These are phyloP conservation scores for Fonsecaea erecta DNA, from an alignment of 2,329 filamentous ascomycete species.

Conservation along the genomic window DNA sequence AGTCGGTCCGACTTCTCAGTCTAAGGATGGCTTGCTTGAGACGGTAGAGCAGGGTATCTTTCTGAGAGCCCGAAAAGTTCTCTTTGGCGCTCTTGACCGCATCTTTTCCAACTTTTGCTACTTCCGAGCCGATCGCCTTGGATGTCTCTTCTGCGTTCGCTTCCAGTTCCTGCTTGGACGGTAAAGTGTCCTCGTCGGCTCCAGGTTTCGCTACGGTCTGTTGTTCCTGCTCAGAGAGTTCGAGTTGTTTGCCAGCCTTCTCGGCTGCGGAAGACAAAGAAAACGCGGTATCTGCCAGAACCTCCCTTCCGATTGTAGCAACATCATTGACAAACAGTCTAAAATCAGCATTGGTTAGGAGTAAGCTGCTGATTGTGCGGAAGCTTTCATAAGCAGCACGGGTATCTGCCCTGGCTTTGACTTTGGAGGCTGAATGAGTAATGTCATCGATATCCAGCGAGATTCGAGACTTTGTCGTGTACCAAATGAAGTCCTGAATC, in stretches of 20 bases:
- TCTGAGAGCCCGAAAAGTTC: constrained; percentile 73
- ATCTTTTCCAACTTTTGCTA: constrained; percentile 54
- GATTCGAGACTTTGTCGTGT: constrained; percentile 73
- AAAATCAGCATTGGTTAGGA: constrained; percentile 89
- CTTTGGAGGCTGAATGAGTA: constrained; percentile 62
- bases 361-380: constrained; percentile 79
- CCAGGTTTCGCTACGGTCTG: constrained; percentile 55
- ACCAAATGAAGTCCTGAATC: constrained; percentile 92
- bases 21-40: constrained; percentile 76
- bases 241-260: constrained; percentile 72
- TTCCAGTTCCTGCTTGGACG: constrained; percentile 66
- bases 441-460: constrained; percentile 70
- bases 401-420: constrained; percentile 71
- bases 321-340: constrained; percentile 82
- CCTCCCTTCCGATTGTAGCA: constrained; percentile 75
- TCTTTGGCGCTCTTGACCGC: constrained; percentile 73
- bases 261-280: constrained; percentile 76
- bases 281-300: constrained; percentile 84
- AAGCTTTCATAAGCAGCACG: constrained; percentile 79
- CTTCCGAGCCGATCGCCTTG: constrained; percentile 45
- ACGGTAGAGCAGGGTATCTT: constrained; percentile 72
- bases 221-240: constrained; percentile 68
- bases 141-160: constrained; percentile 61
- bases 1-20: constrained; percentile 76
- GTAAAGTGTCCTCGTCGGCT: constrained; percentile 53